phyloP scores from a whole-genome alignment of 2,329 filamentous ascomycete species.

The Grosmannia penicillata region DNA sequence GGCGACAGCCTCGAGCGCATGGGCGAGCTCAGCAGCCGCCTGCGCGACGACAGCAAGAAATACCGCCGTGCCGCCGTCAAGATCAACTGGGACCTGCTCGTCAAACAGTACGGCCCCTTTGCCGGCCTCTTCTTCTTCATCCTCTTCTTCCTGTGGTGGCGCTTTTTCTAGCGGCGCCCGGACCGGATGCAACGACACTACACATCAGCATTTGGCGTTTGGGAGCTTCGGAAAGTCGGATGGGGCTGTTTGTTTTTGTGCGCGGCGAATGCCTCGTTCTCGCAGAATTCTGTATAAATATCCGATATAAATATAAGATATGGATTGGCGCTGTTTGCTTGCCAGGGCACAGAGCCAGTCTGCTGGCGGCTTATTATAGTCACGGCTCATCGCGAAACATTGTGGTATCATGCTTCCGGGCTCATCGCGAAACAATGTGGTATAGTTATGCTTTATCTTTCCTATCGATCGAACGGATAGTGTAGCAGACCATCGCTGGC shows the following conservation, averaged over 20 bases:
- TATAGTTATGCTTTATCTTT: too few relatives aligned
- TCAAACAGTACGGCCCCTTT: slow-evolving; percentile 95
- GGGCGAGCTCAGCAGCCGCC: slow-evolving; percentile 79
- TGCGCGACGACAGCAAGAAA: slow-evolving; percentile 88
- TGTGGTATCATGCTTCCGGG: too few relatives aligned
- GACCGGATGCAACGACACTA: not conserved
- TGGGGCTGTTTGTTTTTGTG: not conserved
- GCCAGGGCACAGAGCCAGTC: too few relatives aligned
- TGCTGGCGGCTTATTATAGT: too few relatives aligned
- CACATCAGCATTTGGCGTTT: not conserved
- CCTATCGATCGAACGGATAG: too few relatives aligned
- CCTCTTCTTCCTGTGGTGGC: slow-evolving; percentile 77
- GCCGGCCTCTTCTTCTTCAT: slow-evolving; percentile 69
- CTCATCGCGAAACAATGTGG: too few relatives aligned
- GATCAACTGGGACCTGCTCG: slow-evolving; percentile 93
- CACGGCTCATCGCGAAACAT: too few relatives aligned
- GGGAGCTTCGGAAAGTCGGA: not conserved
- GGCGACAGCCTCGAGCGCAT: slow-evolving; percentile 92
- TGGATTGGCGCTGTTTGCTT: too few relatives aligned
- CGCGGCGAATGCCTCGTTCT: too few relatives aligned
- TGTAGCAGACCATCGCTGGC: too few relatives aligned
- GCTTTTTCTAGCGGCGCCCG: slow-evolving; percentile 56
- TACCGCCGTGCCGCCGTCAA: slow-evolving; percentile 83
- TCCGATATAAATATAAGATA: too few relatives aligned
- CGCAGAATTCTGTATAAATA: too few relatives aligned